Percentiles rank a stretch among this genome's conserved stretches.
phyloP scores from a whole-genome alignment of 495 filamentous ascomycete genomes.

The Massariosphaeria phaeospora region DNA sequence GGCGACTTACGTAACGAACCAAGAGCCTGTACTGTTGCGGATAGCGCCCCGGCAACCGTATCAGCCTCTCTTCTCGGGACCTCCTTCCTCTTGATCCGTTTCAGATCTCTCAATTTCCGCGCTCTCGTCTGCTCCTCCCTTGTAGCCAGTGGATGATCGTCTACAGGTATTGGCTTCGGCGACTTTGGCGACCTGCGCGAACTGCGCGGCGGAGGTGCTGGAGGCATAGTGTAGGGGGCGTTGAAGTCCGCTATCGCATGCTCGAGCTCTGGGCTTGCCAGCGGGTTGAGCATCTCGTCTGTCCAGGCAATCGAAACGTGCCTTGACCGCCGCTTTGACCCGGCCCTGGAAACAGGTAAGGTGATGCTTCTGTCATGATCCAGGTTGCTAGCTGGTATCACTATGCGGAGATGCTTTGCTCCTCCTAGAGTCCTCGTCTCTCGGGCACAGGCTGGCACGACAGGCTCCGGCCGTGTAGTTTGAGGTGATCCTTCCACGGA shows the following conservation, averaged over 20 bases:
- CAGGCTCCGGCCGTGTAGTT: neutral
- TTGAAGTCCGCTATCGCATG: slow-evolving; percentile 4
- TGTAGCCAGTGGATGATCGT: slow-evolving; percentile 11
- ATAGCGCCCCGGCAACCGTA: neutral
- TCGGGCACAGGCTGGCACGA: slow-evolving; percentile 2
- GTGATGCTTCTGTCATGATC: neutral
- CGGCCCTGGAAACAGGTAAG: neutral
- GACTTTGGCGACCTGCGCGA: neutral
- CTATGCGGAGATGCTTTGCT: slow-evolving; percentile 13
- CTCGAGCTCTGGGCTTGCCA: slow-evolving; percentile 15
- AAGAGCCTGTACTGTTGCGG: neutral
- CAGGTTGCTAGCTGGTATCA: neutral
- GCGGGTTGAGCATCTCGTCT: slow-evolving; percentile 23
- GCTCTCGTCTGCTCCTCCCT: slow-evolving; percentile 12
- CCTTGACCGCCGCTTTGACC: neutral
- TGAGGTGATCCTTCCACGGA: slow-evolving; percentile 5
- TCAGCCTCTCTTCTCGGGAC: too few species aligned
- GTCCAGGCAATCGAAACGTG: slow-evolving; percentile 8
- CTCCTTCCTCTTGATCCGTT: neutral
- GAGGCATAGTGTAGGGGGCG: neutral
- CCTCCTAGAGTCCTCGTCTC: slow-evolving; percentile 15
- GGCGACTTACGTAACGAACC: neutral
- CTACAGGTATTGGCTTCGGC: slow-evolving; percentile 5
- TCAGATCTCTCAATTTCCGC: slow-evolving; percentile 17
- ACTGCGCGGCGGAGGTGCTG: neutral